phyloP scores from a whole-genome alignment of 129 eudicot species.

The sunflower (Helianthus annuus) region HanXRQr2.0-SUNRISE NC_035440.2:147988707-147989206 shows the following conservation, averaged over 20 bases:
- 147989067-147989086: conserved; percentile 82
- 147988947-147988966: conserved; percentile 88
- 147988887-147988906: conserved; percentile 96
- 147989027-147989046: conserved; percentile 90
- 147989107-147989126: conserved; percentile 81
- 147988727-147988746: conserved; percentile 84
- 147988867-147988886: conserved; percentile 98
- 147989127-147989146: conserved; percentile 67
- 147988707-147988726: conserved; percentile 78
- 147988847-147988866: conserved; percentile 98
- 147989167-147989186: conserved; percentile 77
- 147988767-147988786: neutral
- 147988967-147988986: conserved; percentile 93
- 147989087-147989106: conserved; percentile 74
- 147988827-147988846: conserved; percentile 92
- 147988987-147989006: conserved; percentile 81
- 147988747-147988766: conserved; percentile 98
- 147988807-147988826: neutral
- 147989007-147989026: conserved; percentile 85
- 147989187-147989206: conserved; percentile 75
- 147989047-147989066: conserved; percentile 86
- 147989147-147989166: conserved; percentile 66
- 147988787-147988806: neutral
- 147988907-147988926: conserved; percentile 96
- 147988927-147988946: conserved; percentile 97